Base-by-base conservation (phyloP, 305 asterid species). In the Stenogyne calaminthoides region DNA sequence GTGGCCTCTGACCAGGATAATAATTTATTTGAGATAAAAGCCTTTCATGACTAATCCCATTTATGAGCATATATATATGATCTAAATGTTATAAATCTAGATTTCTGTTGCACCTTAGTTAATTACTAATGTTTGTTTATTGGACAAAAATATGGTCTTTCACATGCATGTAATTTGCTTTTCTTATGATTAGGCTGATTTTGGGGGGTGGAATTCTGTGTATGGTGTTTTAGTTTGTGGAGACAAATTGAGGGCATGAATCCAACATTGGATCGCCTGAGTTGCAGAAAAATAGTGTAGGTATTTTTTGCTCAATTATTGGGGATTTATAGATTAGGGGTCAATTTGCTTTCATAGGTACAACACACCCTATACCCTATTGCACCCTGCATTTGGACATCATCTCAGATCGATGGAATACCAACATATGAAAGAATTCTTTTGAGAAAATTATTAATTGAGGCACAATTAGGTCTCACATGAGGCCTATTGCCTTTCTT, bases 261-360 rank as follows among this genome's bases (percentile, higher is more conserved):
- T 32, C 46, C 34, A 40, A 27, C 18, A 8, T 70, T 40, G 22
- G 22, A 55, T 69, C 15, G 11, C 9, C 7, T 11, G 15, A 29
- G 12, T 32, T 18, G 46, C 37, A 54, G 11, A 27, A 76, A 42
- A 25, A 42, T 32, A 40, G 19, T 19, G 9, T 6, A 51, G 7
- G 29, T 54, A 55, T 32, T 34, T 59, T 58, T 67, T 47, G 62
- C 22, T 68, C 79, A 59, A 34, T 60, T 10, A 58, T 64, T 65
- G 61, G 14, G 34, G 34, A 25, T 40, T 36, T 47, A 32, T 47
- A 10, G 36, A 59, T 67, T 46, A 69, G 62, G 44, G 61, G 54
- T 76, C 59, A 70, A 61, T 29, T 62, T 64, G 71, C 72, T 16
- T 59, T 27, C 14, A 69, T 60, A 76, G 72, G 68, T 54, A 63